phyloP scores from a whole-genome alignment of 768 basidiomycete species.

The Leccinum subgranulosum region DNA sequence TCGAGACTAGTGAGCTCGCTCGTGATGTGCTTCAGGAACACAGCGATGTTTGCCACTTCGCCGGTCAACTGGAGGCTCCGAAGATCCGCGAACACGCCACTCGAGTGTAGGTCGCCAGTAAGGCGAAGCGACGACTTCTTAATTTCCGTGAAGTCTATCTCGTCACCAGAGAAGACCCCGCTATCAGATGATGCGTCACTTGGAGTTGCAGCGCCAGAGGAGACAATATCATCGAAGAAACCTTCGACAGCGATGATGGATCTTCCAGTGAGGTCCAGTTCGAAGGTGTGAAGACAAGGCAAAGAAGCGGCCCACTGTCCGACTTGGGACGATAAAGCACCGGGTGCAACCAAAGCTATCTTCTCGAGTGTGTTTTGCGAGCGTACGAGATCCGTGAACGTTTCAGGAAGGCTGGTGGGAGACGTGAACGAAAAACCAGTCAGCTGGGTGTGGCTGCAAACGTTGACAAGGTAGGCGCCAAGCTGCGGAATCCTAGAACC shows the following conservation, averaged over 20 bases:
- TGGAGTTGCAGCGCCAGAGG: conserved; percentile 70
- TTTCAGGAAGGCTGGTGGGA: conserved; percentile 65
- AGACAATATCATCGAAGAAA: conserved; percentile 69
- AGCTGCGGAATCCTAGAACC: conserved; percentile 56
- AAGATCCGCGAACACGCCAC: conserved; percentile 56
- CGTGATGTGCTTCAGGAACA: conserved; percentile 68
- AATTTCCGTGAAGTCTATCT: conserved; percentile 72
- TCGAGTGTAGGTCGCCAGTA: conserved; percentile 56
- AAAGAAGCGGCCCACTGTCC: conserved; percentile 72
- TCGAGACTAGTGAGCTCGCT: conserved; percentile 67
- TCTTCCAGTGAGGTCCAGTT: conserved; percentile 69
- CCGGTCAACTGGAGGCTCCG: conserved; percentile 66
- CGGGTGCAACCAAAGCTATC: conserved; percentile 66
- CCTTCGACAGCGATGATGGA: conserved; percentile 71
- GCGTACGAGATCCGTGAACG: conserved; percentile 62
- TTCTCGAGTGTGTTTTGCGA: conserved; percentile 60
- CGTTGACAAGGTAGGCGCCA: conserved; percentile 57
- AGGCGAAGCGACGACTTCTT: conserved; percentile 66
- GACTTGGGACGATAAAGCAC: conserved; percentile 66
- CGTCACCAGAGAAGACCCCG: conserved; percentile 75
- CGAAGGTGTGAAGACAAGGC: conserved; percentile 57
- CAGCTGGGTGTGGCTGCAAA: conserved; percentile 61
- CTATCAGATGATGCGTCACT: conserved; percentile 71
- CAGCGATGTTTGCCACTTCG: conserved; percentile 63
- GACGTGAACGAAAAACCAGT: conserved; percentile 69